Evolutionary conservation across 1,284 basidiomycete species (phyloP), one percentile per base, ranked within the genome.

Genomic region (Ganoderma sp.): DNA sequence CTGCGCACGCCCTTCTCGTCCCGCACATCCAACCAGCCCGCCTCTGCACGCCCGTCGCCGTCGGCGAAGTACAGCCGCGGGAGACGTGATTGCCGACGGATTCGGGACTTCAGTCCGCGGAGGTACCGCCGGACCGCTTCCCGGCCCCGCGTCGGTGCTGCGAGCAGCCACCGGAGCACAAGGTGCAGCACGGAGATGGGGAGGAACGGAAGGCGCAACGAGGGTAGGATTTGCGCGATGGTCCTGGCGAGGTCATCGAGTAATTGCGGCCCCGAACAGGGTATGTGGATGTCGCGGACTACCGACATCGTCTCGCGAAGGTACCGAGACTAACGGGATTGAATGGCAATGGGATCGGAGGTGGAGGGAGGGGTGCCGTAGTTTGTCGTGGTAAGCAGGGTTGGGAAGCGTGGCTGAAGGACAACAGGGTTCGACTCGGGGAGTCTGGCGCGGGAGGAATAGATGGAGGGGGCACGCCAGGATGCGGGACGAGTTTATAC

Each of bases 1-100:
- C 66, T 42, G 15, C 71, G 68, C 10, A 75, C 71, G n/a, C 78
- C 78, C 14, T 81, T 75, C 58, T 63, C 43, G 39, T 37, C 19
- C n/a, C 56, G 56, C 19, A 39, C 56, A 15, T 34, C 39, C 34
- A 58, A 39, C 56, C 34, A 39, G 19, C 28, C 56, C 56, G 37
- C 39, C 56, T 58, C 34, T n/a, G 34, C 56, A 22, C 56, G 8
- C 19, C 34, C 56, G 56, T 58, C 48, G 22, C 0, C 48, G 9
- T 50, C 19, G 9, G 56, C 56, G 34, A 58, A 39, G 34, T 58
- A 34, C 34, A 58, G 0, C 10, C 56, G 56, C 37, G 56, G 56
- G 34, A 58, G 32, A n/a, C 56, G 56, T 10, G 34, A 58, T 58
- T 34, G 56, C 17, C 28, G 32, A 2, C 56, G 19, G 2, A 56